phyloP scores from a whole-genome alignment of 805 yeast genomes.

The Tetrapisispora phaffii region DNA sequence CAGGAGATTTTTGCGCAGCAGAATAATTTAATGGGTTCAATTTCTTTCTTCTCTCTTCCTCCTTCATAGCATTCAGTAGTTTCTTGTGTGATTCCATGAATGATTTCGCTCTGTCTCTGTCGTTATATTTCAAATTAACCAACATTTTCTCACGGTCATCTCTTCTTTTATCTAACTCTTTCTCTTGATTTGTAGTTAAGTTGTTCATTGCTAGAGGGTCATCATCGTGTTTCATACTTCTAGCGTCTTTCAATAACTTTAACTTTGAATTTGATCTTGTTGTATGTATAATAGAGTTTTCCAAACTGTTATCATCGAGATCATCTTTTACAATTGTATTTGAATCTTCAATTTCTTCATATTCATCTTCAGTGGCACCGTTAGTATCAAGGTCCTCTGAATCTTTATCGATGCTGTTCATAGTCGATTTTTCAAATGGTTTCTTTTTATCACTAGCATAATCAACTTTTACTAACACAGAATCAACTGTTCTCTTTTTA shows the following conservation, averaged over 20 bases:
- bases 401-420: constrained; percentile 2
- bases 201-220: constrained; percentile 1
- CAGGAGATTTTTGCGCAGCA: constrained; percentile 3
- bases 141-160: constrained; percentile 28
- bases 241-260: background rate
- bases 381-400: constrained; percentile 2
- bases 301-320: background rate
- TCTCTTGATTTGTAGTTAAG: constrained; percentile 14
- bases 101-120: constrained; percentile 24
- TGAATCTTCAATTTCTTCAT: constrained; percentile 2
- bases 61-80: constrained; percentile 25
- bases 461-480: constrained; percentile 33
- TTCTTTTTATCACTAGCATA: constrained; percentile 32
- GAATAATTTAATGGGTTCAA: constrained; percentile 16
- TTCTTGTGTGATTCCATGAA: constrained; percentile 28
- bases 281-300: background rate
- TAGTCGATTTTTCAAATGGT: background rate
- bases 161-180: constrained; percentile 25
- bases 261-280: constrained; percentile 1
- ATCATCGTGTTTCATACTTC: background rate
- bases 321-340: background rate
- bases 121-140: constrained; percentile 29
- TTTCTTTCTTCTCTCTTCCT: constrained; percentile 26
- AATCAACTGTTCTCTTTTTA: constrained; percentile 24
- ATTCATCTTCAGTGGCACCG: constrained; percentile 3